These are phyloP conservation scores for Chrysoporthe puriensis DNA, from an alignment of 2,329 filamentous ascomycete genomes.

Conservation along the genomic window DNA sequence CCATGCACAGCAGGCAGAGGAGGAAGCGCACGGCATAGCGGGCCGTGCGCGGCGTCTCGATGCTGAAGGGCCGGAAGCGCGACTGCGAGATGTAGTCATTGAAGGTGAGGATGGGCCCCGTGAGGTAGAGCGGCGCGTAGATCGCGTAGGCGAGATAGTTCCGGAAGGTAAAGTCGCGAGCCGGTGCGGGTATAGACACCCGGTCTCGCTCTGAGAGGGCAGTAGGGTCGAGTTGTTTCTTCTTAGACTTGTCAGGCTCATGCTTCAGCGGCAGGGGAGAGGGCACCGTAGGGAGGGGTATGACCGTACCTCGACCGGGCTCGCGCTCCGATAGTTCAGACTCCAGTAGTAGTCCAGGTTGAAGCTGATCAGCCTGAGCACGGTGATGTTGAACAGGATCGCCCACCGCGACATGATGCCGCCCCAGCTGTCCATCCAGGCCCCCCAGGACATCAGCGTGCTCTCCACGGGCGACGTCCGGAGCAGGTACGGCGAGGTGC, in stretches of 20 bases:
- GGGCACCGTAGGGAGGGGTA: constrained; percentile 19
- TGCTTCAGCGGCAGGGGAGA: not conserved
- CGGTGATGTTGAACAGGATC: constrained; percentile 95
- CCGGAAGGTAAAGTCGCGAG: constrained; percentile 74
- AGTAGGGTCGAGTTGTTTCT: constrained; percentile 92
- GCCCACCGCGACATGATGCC: constrained; percentile 93
- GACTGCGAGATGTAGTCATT: constrained; percentile 95
- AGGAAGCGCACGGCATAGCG: constrained; percentile 85
- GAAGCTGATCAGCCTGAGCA: constrained; percentile 91
- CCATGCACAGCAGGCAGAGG: constrained; percentile 83
- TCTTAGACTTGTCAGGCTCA: constrained; percentile 76
- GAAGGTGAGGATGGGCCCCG: constrained; percentile 93
- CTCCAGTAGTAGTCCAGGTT: constrained; percentile 98
- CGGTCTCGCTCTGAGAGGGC: constrained; percentile 88
- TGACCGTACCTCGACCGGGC: constrained; percentile 75
- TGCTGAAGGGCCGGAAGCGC: constrained; percentile 72
- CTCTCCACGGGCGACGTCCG: constrained; percentile 38
- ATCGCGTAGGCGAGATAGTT: constrained; percentile 90
- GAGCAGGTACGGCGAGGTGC: constrained; percentile 23
- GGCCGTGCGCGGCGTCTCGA: constrained; percentile 70
- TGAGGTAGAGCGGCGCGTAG: constrained; percentile 90
- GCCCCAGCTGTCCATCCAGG: constrained; percentile 75
- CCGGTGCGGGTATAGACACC: constrained; percentile 72
- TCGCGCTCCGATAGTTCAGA: constrained; percentile 63
- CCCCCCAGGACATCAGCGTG: constrained; percentile 62